These are phyloP conservation scores for Lyophyllum atratum DNA, from an alignment of 768 basidiomycete genomes.

Conservation along the genomic window DNA sequence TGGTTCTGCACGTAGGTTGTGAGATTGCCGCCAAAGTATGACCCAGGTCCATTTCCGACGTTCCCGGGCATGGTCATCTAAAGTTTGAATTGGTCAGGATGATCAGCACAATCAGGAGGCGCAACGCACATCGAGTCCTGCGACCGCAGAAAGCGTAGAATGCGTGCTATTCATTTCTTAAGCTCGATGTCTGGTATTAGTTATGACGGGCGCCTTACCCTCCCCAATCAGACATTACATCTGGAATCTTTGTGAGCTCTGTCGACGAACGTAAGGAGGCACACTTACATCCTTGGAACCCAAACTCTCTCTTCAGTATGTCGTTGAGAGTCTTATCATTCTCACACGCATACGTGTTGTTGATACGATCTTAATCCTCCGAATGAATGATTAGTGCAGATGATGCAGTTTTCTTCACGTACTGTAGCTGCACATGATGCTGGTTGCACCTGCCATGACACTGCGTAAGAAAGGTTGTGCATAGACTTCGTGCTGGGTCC, in stretches of 20 bases:
- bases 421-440: conserved; percentile 81
- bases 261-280: neutral
- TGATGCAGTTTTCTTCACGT: conserved; percentile 21
- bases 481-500: conserved; percentile 78
- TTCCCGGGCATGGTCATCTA: conserved; percentile 75
- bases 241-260: conserved; percentile 25
- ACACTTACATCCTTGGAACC: conserved; percentile 70
- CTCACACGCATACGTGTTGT: conserved; percentile 75
- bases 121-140: conserved; percentile 65
- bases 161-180: conserved; percentile 35
- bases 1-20: conserved; percentile 70
- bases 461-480: conserved; percentile 68
- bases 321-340: conserved; percentile 70
- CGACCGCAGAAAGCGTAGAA: conserved; percentile 60
- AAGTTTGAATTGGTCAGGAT: neutral
- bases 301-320: conserved; percentile 71
- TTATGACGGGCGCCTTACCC: conserved; percentile 38
- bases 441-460: conserved; percentile 72
- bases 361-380: conserved; percentile 51
- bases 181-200: neutral
- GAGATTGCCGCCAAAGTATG: conserved; percentile 69
- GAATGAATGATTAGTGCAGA: neutral
- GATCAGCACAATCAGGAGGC: neutral
- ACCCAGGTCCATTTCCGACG: conserved; percentile 30
- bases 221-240: conserved; percentile 74